phyloP scores from a whole-genome alignment of 2,329 filamentous ascomycete genomes.

The Microcyclospora pomicola region DNA sequence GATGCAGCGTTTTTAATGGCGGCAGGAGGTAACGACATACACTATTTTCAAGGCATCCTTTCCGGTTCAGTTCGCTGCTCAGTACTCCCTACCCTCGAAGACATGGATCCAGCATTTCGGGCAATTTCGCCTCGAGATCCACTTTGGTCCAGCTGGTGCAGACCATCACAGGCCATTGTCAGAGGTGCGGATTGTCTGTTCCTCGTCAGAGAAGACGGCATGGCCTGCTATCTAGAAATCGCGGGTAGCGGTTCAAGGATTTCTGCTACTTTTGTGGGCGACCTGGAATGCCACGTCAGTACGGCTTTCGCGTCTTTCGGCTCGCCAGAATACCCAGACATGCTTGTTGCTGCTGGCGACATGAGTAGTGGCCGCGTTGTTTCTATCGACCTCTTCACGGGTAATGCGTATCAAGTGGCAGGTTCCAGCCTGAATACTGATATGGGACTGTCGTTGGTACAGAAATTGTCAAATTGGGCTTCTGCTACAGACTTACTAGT shows the following conservation, averaged over 20 bases:
- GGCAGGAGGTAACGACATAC: slow-evolving; percentile 22
- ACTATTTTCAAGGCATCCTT: slow-evolving; percentile 26
- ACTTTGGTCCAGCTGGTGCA: slow-evolving; percentile 69
- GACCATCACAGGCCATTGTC: slow-evolving; percentile 54
- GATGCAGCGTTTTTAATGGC: slow-evolving; percentile 30
- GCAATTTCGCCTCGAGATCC: slow-evolving; percentile 15
- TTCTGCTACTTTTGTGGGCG: slow-evolving; percentile 43
- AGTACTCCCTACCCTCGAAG: slow-evolving; percentile 1
- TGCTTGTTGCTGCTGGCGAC: slow-evolving; percentile 68
- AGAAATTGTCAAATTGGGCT: slow-evolving; percentile 49
- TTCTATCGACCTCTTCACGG: slow-evolving; percentile 18
- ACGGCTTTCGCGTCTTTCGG: slow-evolving; percentile 61
- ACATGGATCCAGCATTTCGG: slow-evolving; percentile 6
- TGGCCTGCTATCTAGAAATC: slow-evolving; percentile 59
- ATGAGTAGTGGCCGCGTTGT: slow-evolving; percentile 49
- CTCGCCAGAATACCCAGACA: slow-evolving; percentile 51
- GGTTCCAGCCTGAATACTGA: slow-evolving; percentile 27
- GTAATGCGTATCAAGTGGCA: slow-evolving; percentile 29
- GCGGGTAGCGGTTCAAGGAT: slow-evolving; percentile 39
- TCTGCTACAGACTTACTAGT: slow-evolving; percentile 37
- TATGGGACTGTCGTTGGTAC: slow-evolving; percentile 37
- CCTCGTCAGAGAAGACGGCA: slow-evolving; percentile 75
- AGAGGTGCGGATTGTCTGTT: slow-evolving; percentile 65
- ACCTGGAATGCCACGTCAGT: slow-evolving; percentile 60
- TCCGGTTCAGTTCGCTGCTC: slow-evolving; percentile 22